Conservation (phyloP, 768 basidiomycete species). For the Leucocoprinus sp. region DNA sequence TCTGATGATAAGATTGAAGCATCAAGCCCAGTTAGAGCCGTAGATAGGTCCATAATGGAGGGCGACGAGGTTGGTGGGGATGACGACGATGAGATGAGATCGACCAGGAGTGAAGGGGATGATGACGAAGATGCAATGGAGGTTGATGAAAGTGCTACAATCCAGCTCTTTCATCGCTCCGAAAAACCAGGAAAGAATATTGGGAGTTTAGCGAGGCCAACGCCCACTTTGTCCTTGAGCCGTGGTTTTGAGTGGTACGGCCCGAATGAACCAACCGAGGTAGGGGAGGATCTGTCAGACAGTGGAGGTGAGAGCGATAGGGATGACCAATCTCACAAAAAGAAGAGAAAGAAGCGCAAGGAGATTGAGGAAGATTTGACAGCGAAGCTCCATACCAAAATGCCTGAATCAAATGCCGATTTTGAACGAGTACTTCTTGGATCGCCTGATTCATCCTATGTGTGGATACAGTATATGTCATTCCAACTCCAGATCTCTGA, state of each 20-base stretch:
- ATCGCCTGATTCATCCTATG: constrained; percentile 93
- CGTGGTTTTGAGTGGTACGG: constrained; percentile 68
- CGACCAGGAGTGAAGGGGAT: constrained; percentile 14
- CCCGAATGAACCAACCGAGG: constrained; percentile 29
- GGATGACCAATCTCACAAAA: constrained; percentile 42
- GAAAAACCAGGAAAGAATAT: constrained; percentile 11
- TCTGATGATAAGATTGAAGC: constrained; percentile 20
- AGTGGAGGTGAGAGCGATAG: constrained; percentile 33
- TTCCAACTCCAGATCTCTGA: constrained; percentile 97
- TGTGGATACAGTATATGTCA: constrained; percentile 99
- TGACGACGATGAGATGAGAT: constrained; percentile 11
- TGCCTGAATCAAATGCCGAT: constrained; percentile 87
- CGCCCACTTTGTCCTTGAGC: constrained; percentile 40
- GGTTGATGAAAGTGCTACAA: constrained; percentile 31
- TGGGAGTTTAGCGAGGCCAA: constrained; percentile 13
- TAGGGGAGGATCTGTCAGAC: constrained; percentile 35
- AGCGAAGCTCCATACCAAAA: constrained; percentile 76
- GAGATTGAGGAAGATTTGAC: constrained; percentile 76
- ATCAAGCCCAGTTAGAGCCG: constrained; percentile 14
- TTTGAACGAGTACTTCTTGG: constrained; percentile 91
- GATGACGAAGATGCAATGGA: constrained; percentile 36
- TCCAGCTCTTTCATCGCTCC: constrained; percentile 17
- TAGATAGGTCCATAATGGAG: constrained; percentile 15
- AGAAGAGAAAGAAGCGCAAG: constrained; percentile 60
- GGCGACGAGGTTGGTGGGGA: constrained; percentile 15